These are phyloP conservation scores for Yamadazyma olivae DNA, from an alignment of 805 yeast species.

Conservation along the genomic window DNA sequence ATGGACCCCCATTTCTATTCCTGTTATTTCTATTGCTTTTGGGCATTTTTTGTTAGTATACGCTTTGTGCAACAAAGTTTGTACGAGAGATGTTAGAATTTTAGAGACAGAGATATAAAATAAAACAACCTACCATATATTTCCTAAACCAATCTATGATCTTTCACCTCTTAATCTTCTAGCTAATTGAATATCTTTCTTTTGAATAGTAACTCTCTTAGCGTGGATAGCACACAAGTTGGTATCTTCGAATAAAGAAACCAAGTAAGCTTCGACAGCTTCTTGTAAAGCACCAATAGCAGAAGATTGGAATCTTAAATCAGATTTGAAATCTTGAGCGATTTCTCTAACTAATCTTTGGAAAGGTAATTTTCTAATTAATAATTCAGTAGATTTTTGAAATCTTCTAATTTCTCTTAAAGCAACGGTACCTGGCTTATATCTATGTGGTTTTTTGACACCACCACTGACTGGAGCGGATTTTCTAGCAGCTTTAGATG, in stretches of 20 bases:
- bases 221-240: constrained; percentile 50
- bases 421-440: constrained; percentile 50
- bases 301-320: constrained; percentile 46
- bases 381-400: constrained; percentile 45
- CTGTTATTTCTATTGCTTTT: too few relatives aligned
- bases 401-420: constrained; percentile 49
- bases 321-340: constrained; percentile 46
- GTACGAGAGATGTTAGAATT: too few relatives aligned
- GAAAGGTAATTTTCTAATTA: constrained; percentile 48
- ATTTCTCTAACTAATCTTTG: constrained; percentile 48
- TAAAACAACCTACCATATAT: neutral
- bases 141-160: constrained; percentile 25
- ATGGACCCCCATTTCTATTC: too few relatives aligned
- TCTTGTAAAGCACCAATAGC: constrained; percentile 48
- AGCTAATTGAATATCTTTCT: constrained; percentile 48
- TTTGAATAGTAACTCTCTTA: constrained; percentile 46
- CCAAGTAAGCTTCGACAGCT: constrained; percentile 47
- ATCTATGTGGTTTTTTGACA: constrained; percentile 49
- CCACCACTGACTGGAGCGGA: constrained; percentile 47
- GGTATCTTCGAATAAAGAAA: constrained; percentile 45
- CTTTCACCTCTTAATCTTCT: constrained; percentile 50
- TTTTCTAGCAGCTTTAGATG: constrained; percentile 48
- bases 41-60: too few relatives aligned
- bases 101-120: too few relatives aligned
- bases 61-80: too few relatives aligned